Evolutionary conservation across 257 asterid genomes (phyloP), one percentile per base, ranked within the genome.

Genomic region (Datura wrightii): DNA sequence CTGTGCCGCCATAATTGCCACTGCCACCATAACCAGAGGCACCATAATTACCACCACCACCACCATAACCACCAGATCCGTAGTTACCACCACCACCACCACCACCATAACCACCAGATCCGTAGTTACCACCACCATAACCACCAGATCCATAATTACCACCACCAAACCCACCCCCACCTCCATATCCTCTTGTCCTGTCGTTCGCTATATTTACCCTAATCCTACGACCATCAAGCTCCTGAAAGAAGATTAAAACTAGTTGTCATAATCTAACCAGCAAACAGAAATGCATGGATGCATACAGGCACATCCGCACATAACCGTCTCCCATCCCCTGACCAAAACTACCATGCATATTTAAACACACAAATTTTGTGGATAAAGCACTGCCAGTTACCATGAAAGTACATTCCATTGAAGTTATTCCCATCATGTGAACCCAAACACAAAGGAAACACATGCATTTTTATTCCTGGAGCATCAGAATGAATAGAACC

Each of bases 161-260:
- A 1, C 82, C 84, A 2, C 90, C 90, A 53, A 79, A 62, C 1
- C 79, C 87, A 31, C 90, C 88, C 4, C 94, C 97, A 0, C 91
- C 92, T 0, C 91, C 91, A 48, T 34, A 87, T n/a, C 92, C 92
- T 81, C 89, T 89, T 66, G 92, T 62, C 87, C 93, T 94, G 70
- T 94, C 98, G 84, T 88, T 92, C 46, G 99, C 98, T 63, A 86
- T 88, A 87, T 89, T 88, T 83, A 96, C 99, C 90, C 87, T 93
- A 48, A 96, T 55, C 36, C 11, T 85, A 19, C 99, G 98, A 63
- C 98, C 99, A 56, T 96, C 89, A 85, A 96, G 94, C 3, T 92
- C 96, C 99, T 94, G 87, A 56, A 82, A 89, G 62, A 79, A 44
- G 54, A 53, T 48, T 13, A 65, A 65, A 54, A 44, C 31, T 46